Evolutionary conservation across 1,284 basidiomycete species (phyloP).

Genomic region (Malassezia arunalokei): DNA sequence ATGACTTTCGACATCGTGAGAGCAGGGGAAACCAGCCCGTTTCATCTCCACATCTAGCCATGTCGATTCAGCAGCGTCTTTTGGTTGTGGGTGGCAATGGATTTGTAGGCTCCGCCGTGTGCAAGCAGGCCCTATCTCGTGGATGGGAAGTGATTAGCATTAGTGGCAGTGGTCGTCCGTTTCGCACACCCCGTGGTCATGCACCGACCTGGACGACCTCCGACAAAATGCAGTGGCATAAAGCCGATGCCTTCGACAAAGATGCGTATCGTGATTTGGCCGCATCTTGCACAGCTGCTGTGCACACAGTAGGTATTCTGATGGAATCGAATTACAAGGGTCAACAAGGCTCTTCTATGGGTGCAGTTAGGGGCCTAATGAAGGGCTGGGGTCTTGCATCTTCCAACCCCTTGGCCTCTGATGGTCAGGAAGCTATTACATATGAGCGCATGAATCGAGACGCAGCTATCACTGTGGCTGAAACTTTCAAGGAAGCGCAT

Average conservation of each 20-base stretch:
- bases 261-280: constrained; percentile 62
- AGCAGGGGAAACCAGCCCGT: too few species aligned
- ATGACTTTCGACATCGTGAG: constrained; percentile 15
- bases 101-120: constrained; percentile 86
- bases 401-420: constrained; percentile 40
- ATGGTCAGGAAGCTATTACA: constrained; percentile 23
- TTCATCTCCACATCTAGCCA: neutral
- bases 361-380: constrained; percentile 25
- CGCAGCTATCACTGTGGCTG: constrained; percentile 48
- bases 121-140: constrained; percentile 66
- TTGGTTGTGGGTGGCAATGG: constrained; percentile 82
- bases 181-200: constrained; percentile 66
- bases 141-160: constrained; percentile 80
- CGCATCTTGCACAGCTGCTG: constrained; percentile 60
- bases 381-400: constrained; percentile 47
- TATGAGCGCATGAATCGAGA: constrained; percentile 81
- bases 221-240: constrained; percentile 29
- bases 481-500: constrained; percentile 28
- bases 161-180: constrained; percentile 75
- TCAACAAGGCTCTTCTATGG: constrained; percentile 47
- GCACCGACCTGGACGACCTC: constrained; percentile 65
- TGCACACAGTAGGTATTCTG: constrained; percentile 88
- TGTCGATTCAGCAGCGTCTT: constrained; percentile 4
- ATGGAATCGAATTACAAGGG: constrained; percentile 66
- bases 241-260: constrained; percentile 57